These are phyloP conservation scores for Ogataea salicorniae DNA, from an alignment of 805 yeast genomes.

Conservation along the genomic window DNA sequence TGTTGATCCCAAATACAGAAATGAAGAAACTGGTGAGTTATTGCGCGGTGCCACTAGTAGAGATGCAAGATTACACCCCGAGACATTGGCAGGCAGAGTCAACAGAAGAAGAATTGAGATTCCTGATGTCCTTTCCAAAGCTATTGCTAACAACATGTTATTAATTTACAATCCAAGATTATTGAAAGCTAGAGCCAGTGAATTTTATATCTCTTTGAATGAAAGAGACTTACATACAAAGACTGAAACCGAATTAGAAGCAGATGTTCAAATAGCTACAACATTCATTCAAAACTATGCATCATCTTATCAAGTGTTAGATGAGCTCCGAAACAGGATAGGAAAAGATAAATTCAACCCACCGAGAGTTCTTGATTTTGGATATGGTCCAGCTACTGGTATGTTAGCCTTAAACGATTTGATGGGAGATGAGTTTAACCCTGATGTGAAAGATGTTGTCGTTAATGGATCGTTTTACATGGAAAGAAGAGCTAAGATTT, in stretches of 20 bases:
- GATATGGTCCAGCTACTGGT: constrained; percentile 91
- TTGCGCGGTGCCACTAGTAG: constrained; percentile 37
- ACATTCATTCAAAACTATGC: constrained; percentile 80
- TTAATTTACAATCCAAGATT: constrained; percentile 56
- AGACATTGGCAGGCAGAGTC: constrained; percentile 52
- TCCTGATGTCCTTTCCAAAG: constrained; percentile 51
- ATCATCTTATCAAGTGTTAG: constrained; percentile 55
- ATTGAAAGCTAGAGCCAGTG: constrained; percentile 51
- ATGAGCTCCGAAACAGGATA: constrained; percentile 56
- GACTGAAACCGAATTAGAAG: constrained; percentile 41
- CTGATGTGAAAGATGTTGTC: constrained; percentile 63
- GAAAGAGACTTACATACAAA: constrained; percentile 48
- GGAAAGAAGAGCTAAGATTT: constrained; percentile 73
- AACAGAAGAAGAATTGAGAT: constrained; percentile 47
- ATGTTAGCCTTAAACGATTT: constrained; percentile 82
- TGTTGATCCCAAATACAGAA: constrained; percentile 29
- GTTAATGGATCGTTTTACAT: constrained; percentile 66
- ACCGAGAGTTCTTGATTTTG: constrained; percentile 63
- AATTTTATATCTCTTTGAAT: constrained; percentile 34
- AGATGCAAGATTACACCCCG: constrained; percentile 53
- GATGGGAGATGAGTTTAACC: constrained; percentile 59
- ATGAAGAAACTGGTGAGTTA: constrained; percentile 27
- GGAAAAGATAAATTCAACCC: constrained; percentile 57
- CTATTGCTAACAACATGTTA: constrained; percentile 61
- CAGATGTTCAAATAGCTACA: constrained; percentile 78